Evolutionary conservation across 75 land plant species (phyloP).

Genomic region (Pinus albicaulis): DNA sequence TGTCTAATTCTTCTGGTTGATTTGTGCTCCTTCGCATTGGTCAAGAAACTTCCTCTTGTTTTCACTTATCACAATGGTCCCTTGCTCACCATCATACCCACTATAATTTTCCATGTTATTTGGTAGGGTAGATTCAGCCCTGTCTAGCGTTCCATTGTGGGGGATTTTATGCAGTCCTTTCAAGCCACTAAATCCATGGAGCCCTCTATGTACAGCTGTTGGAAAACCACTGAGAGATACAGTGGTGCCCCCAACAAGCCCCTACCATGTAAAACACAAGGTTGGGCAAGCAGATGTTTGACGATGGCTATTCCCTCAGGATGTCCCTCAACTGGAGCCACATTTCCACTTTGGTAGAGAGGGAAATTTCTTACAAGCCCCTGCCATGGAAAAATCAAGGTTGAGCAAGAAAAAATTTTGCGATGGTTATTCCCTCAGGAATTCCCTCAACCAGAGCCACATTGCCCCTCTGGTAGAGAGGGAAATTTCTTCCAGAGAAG

Average conservation of each 20-base stretch:
- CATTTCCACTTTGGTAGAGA: neutral
- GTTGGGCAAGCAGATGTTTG: conserved; percentile 19
- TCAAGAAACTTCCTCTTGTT: conserved; percentile 19
- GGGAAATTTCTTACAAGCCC: too few species aligned
- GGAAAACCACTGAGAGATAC: conserved; percentile 23
- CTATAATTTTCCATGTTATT: conserved; percentile 34
- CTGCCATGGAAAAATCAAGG: too few species aligned
- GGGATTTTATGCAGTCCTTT: conserved; percentile 62
- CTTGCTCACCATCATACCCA: conserved; percentile 30
- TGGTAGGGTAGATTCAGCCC: conserved; percentile 75
- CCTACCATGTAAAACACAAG: neutral
- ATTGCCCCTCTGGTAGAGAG: too few species aligned
- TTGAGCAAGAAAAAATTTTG: too few species aligned
- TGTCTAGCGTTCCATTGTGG: conserved; percentile 42
- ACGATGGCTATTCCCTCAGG: conserved; percentile 15
- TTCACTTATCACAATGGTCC: conserved; percentile 64
- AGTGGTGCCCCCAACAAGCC: conserved; percentile 8
- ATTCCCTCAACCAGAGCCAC: too few species aligned
- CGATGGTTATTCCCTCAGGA: too few species aligned
- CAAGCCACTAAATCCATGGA: neutral
- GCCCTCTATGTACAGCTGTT: conserved; percentile 18
- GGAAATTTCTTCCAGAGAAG: neutral
- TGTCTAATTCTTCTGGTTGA: neutral
- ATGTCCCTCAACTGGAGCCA: conserved; percentile 17
- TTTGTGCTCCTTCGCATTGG: neutral